Evolutionary conservation across 2,329 filamentous ascomycete species (phyloP).

Genomic region (Nemania sp.): DNA sequence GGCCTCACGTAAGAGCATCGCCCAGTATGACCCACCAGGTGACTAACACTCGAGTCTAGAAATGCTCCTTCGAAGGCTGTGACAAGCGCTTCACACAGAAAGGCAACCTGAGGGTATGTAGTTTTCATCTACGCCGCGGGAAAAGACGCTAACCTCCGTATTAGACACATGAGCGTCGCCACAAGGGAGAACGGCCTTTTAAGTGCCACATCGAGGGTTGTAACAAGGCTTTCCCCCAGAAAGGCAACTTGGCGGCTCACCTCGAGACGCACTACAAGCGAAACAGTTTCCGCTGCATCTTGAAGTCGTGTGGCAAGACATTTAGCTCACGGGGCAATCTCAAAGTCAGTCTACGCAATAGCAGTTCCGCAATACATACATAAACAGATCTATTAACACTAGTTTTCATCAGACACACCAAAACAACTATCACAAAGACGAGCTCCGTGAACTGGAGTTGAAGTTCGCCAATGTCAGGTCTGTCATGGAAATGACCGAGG

Average conservation of each 20-base stretch:
- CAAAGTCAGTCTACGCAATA: constrained; percentile 69
- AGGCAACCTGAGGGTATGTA: constrained; percentile 84
- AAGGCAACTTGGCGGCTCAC: constrained; percentile 88
- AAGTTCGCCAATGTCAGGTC: constrained; percentile 73
- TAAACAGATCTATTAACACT: constrained; percentile 17
- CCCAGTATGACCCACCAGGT: background rate
- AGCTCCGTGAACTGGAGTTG: constrained; percentile 74
- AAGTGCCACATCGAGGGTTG: constrained; percentile 68
- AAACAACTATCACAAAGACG: constrained; percentile 90
- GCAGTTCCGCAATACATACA: background rate
- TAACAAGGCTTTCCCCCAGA: constrained; percentile 84
- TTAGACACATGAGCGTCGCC: constrained; percentile 86
- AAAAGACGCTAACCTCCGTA: constrained; percentile 33
- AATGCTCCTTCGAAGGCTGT: constrained; percentile 54
- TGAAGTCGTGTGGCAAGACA: constrained; percentile 86
- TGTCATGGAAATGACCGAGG: constrained; percentile 73
- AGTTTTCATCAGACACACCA: constrained; percentile 67
- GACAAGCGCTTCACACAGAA: constrained; percentile 86
- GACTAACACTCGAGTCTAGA: constrained; percentile 33
- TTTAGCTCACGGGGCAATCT: constrained; percentile 94
- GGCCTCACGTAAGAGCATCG: constrained; percentile 79
- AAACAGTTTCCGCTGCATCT: constrained; percentile 83
- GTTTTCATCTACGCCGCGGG: background rate
- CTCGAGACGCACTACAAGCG: constrained; percentile 81
- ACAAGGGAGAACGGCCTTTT: constrained; percentile 89